phyloP scores from a whole-genome alignment of 805 yeast species.

The Saturnispora quitensis region DNA sequence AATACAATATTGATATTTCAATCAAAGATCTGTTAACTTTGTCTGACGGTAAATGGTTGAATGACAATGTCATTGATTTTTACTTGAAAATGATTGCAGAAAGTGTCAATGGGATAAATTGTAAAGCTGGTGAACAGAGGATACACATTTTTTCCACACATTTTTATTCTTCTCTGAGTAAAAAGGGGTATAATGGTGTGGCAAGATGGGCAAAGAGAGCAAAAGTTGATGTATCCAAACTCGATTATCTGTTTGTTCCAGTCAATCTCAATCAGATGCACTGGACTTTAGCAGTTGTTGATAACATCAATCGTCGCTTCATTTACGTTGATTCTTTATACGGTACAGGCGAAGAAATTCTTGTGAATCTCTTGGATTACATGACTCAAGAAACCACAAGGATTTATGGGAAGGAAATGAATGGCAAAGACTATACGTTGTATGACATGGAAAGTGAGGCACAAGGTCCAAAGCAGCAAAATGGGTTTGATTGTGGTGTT shows the following conservation, averaged over 20 bases:
- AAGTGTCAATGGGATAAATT: slow-evolving; percentile 3
- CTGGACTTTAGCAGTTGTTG: slow-evolving; percentile 84
- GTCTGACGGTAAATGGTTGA: slow-evolving; percentile 69
- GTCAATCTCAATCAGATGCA: slow-evolving; percentile 78
- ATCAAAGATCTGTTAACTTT: slow-evolving; percentile 66
- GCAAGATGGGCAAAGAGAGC: slow-evolving; percentile 77
- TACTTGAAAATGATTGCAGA: slow-evolving; percentile 51
- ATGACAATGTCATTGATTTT: slow-evolving; percentile 83
- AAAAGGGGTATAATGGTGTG: slow-evolving; percentile 74
- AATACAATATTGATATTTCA: slow-evolving; percentile 47
- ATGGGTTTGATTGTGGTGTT: slow-evolving; percentile 94
- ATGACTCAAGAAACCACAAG: slow-evolving; percentile 60
- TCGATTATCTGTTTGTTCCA: slow-evolving; percentile 69
- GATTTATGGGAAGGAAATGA: slow-evolving; percentile 31
- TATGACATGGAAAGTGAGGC: slow-evolving; percentile 20
- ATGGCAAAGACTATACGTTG: slow-evolving; percentile 23
- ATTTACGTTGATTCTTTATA: slow-evolving; percentile 71
- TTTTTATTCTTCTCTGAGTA: slow-evolving; percentile 64
- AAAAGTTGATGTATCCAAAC: slow-evolving; percentile 51
- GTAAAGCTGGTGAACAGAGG: slow-evolving; percentile 28
- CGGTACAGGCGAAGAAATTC: slow-evolving; percentile 35
- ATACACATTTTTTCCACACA: slow-evolving; percentile 79
- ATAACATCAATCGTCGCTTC: slow-evolving; percentile 50
- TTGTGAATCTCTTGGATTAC: slow-evolving; percentile 48
- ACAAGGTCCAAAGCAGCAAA: slow-evolving; percentile 69